A percentile compares a stretch with the other conserved stretches of the same genome.
These are phyloP conservation scores for Logfia minima DNA, from an alignment of 129 eudicot genomes.

Conservation along the genomic window DNA sequence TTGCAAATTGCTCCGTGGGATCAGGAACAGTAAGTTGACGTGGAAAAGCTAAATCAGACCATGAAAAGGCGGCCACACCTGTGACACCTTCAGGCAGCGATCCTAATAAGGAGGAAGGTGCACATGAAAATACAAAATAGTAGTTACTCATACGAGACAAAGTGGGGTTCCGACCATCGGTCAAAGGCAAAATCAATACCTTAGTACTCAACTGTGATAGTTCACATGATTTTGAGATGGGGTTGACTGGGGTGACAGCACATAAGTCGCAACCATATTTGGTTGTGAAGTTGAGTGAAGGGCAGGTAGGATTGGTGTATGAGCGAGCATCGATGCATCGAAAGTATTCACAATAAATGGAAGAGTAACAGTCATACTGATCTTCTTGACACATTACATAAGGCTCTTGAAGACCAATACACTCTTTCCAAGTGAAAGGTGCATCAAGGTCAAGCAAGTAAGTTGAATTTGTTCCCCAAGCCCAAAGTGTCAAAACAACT, in stretches of 20 bases:
- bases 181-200: not conserved
- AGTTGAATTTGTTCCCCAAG: not conserved
- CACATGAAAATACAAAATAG: conserved; percentile 34
- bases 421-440: conserved; percentile 1
- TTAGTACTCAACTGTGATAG: not conserved
- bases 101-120: conserved; percentile 33
- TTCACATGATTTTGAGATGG: not conserved
- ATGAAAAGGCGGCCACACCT: conserved; percentile 46
- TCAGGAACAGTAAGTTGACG: conserved; percentile 19
- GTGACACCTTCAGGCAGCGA: conserved; percentile 30
- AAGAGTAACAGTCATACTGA: not conserved
- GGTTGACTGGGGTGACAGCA: not conserved
- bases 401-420: not conserved
- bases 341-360: not conserved
- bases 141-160: not conserved
- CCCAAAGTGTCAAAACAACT: not conserved
- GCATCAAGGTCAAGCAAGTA: conserved; percentile 9
- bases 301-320: not conserved
- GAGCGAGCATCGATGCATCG: not conserved
- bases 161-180: conserved; percentile 34
- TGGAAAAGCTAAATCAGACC: conserved; percentile 33
- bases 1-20: conserved; percentile 32
- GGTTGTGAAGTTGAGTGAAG: conserved; percentile 9
- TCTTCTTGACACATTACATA: not conserved
- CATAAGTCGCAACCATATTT: not conserved